Percentiles rank a stretch among this genome's conserved stretches.
Conservation (phyloP, 208 protist genomes). For the Phytomonas francai region DNA sequence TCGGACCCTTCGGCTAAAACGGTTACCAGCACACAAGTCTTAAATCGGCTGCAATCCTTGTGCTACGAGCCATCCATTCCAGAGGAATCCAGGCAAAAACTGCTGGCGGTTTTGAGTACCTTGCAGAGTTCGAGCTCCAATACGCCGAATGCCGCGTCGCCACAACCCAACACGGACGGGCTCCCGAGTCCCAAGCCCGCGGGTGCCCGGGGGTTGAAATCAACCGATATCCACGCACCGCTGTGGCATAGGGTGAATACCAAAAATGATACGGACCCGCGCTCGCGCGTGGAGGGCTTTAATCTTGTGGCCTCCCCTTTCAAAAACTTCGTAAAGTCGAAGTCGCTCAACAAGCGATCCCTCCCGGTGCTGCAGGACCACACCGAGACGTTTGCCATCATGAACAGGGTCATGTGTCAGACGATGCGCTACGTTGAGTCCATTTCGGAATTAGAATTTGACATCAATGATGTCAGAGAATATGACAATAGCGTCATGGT, state of each 20-base stretch:
- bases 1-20: neutral
- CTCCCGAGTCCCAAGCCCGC: neutral
- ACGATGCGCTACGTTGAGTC: constrained; percentile 76
- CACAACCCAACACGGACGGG: neutral
- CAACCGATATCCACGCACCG: neutral
- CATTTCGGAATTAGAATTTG: constrained; percentile 72
- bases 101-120: neutral
- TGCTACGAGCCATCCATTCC: neutral
- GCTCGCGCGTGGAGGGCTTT: neutral
- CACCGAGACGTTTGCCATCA: constrained; percentile 48
- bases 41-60: neutral
- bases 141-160: neutral
- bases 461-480: constrained; percentile 48
- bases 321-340: neutral
- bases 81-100: neutral
- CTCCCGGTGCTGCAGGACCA: constrained; percentile 48
- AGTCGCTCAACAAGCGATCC: constrained; percentile 11
- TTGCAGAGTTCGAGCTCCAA: neutral
- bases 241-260: neutral
- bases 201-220: neutral
- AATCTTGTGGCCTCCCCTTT: neutral
- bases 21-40: neutral
- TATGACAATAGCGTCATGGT: constrained; percentile 69
- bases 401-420: constrained; percentile 62
- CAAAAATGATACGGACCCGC: neutral